Evolutionary conservation across 164 flowering plant species (phyloP).

Genomic region (Vitis amurensis): DNA sequence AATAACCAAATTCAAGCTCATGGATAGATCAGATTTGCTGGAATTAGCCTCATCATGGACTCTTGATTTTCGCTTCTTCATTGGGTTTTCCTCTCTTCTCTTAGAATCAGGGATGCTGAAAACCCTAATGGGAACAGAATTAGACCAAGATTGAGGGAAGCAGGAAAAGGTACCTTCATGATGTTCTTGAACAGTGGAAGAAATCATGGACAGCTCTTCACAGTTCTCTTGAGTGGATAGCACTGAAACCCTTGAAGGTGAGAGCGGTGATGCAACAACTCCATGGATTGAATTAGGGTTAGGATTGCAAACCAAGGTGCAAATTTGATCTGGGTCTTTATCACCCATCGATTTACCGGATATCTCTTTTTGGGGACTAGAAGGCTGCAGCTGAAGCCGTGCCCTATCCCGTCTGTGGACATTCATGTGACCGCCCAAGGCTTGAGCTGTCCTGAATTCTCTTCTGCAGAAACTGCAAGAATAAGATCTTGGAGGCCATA

Average conservation of each 20-base stretch:
- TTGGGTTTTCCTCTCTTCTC: background rate
- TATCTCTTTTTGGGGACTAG: background rate
- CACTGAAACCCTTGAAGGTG: background rate
- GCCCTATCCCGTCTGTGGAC: constrained; percentile 12
- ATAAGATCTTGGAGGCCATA: constrained; percentile 16
- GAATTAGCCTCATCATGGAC: background rate
- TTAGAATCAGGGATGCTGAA: background rate
- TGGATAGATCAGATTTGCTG: background rate
- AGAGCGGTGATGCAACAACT: too few species aligned
- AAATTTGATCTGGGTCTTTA: background rate
- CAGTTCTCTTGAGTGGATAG: background rate
- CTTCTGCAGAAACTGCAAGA: constrained; percentile 11
- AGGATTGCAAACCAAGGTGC: too few species aligned
- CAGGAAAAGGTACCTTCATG: background rate
- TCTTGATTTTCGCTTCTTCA: background rate
- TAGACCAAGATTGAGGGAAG: background rate
- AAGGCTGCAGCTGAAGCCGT: background rate
- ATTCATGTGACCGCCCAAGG: background rate
- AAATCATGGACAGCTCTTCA: background rate
- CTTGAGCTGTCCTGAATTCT: constrained; percentile 16
- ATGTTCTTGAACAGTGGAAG: background rate
- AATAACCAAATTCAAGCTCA: background rate
- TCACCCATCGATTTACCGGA: background rate
- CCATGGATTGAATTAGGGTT: too few species aligned
- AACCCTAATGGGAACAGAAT: background rate